phyloP scores from a whole-genome alignment of 306 rosid genomes.

The Begonia peltatifolia region DNA sequence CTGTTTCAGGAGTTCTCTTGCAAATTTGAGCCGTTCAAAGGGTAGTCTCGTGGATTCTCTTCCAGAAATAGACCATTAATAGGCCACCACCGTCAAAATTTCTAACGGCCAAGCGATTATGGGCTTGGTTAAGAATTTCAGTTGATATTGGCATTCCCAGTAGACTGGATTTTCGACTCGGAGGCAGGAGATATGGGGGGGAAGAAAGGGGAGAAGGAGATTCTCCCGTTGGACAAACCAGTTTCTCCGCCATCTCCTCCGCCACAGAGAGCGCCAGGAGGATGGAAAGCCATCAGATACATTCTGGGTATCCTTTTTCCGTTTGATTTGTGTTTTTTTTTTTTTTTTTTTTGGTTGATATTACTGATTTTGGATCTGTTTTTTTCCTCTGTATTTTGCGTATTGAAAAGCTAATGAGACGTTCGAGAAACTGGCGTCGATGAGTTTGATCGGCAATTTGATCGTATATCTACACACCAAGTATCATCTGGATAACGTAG shows the following conservation, averaged over 20 bases:
- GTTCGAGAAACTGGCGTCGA: constrained; percentile 59
- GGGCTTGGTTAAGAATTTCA: too few relatives aligned
- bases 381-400: not conserved
- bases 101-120: too few relatives aligned
- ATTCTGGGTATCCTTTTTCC: constrained; percentile 2
- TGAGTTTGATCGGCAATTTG: constrained; percentile 45
- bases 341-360: not conserved
- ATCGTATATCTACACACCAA: constrained; percentile 36
- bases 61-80: too few relatives aligned
- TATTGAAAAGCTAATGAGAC: constrained; percentile 39
- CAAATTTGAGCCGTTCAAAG: too few relatives aligned
- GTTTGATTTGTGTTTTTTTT: not conserved
- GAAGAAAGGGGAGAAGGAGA: not conserved
- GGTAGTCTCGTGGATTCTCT: too few relatives aligned
- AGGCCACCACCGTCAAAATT: too few relatives aligned
- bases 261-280: not conserved
- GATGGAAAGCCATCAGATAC: constrained; percentile 10
- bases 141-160: too few relatives aligned
- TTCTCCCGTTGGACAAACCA: not conserved
- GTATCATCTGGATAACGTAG: constrained; percentile 34
- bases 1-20: too few relatives aligned
- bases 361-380: not conserved
- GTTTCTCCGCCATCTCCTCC: not conserved
- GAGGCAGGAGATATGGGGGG: not conserved
- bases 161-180: too few relatives aligned